phyloP scores from a whole-genome alignment of 306 rosid species.

The Castanea sativa region DNA sequence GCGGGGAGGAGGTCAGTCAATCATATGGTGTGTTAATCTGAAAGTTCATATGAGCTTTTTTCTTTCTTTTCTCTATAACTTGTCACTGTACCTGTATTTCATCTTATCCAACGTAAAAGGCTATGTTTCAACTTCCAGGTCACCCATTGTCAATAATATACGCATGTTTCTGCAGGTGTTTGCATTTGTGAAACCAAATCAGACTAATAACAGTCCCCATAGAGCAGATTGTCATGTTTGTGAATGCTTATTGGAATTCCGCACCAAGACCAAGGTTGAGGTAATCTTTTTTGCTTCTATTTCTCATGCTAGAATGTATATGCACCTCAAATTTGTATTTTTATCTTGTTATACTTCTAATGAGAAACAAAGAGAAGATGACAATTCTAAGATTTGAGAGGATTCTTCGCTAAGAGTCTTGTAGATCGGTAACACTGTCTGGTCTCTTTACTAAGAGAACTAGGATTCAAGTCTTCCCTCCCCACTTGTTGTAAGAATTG shows the following conservation, averaged over 20 bases:
- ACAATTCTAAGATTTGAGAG: neutral
- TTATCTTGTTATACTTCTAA: slow-evolving; percentile 1
- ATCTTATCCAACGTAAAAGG: slow-evolving; percentile 4
- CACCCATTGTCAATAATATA: slow-evolving; percentile 9
- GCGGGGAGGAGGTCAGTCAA: slow-evolving; percentile 83
- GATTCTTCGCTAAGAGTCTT: neutral
- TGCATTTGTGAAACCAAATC: slow-evolving; percentile 78
- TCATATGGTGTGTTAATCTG: neutral
- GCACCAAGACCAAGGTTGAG: slow-evolving; percentile 72
- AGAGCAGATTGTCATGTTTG: slow-evolving; percentile 95
- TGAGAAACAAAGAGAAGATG: neutral
- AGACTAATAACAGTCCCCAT: slow-evolving; percentile 57
- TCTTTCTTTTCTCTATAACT: neutral
- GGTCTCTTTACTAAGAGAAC: no score
- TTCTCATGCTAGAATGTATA: neutral
- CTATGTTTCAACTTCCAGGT: slow-evolving; percentile 10
- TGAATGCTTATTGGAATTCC: slow-evolving; percentile 72
- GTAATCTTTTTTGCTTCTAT: slow-evolving; percentile 37
- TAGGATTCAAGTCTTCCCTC: no score
- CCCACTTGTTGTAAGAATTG: no score
- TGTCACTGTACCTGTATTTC: slow-evolving; percentile 1
- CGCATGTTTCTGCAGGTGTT: slow-evolving; percentile 57
- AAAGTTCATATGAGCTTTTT: neutral
- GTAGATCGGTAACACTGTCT: no score
- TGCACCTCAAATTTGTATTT: neutral